Evolutionary conservation across 371 early-diverging fungal genomes (phyloP), one percentile per base, ranked within the genome.

Genomic region (Mortierella sp.): DNA sequence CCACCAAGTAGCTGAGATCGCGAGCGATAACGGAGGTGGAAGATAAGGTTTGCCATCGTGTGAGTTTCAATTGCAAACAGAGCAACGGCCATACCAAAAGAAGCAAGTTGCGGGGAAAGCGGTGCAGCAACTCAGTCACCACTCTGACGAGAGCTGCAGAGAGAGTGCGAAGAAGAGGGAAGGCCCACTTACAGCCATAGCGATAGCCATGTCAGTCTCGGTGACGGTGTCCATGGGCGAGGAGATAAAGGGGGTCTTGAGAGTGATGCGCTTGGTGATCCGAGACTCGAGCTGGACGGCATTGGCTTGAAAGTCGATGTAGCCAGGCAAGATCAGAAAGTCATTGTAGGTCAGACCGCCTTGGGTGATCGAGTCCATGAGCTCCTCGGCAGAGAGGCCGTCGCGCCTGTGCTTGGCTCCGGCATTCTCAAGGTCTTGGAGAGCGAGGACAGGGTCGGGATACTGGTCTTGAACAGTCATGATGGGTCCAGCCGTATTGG

Each of bases 141-240:
- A 26, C 34, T 30, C 27, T 62, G 41, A 46, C 47, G 27, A 18
- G 26, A 18, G 18, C 3, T 42, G 27, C 21, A 61, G 30, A 31
- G 27, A n/a, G 14, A 31, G 19, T 51, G 4, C 21, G 23, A 34
- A 51, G 4, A 10, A 9, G 45, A 2, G 27, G 34, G 12, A 28
- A 42, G n/a, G n/a, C n/a, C 21, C 42, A 83, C 88, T 90, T 82
- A 94, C 86, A 59, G 97, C 97, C 95, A 98, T 95, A 68, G 93
- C 89, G 76, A 97, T 95, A 61, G 97, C 98, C 98, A 98, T 98
- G 26, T 93, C 91, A 31, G 94, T 83, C 84, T 98, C 98, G 39
- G 98, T 97, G 39, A 98, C 98, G 49, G 98, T 98, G 83, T 98
- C 98, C 98, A 98, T 98, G 66, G 98, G 97, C 65, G 92, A 90